These are phyloP conservation scores for Tardiomyces depauwii DNA, from an alignment of 1,139 yeast genomes.

Conservation along the genomic window DNA sequence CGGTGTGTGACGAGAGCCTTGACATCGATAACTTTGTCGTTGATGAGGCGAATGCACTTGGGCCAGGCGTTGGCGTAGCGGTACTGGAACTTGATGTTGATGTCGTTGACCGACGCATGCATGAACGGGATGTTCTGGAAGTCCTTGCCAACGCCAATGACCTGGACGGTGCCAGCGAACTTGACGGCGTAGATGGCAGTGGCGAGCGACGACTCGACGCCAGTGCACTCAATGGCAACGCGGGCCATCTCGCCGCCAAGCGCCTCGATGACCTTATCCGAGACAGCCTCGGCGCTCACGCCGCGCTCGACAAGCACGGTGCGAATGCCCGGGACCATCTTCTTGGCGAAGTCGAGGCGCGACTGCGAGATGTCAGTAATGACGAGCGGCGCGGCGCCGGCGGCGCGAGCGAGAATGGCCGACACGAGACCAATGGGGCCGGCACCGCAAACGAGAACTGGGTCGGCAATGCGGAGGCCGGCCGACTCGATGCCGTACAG, in stretches of 20 bases:
- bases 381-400: constrained; percentile 65
- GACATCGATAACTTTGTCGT: constrained; percentile 47
- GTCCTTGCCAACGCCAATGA: constrained; percentile 61
- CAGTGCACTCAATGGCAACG: constrained; percentile 56
- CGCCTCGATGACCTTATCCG: constrained; percentile 27
- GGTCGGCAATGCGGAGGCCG: constrained; percentile 58
- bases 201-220: constrained; percentile 52
- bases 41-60: constrained; percentile 53
- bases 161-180: constrained; percentile 52
- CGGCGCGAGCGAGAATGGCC: constrained; percentile 69
- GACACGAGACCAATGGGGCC: constrained; percentile 85
- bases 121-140: constrained; percentile 58
- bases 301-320: constrained; percentile 40
- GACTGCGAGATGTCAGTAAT: constrained; percentile 53
- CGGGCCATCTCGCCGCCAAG: constrained; percentile 41
- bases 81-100: constrained; percentile 63
- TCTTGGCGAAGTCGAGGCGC: constrained; percentile 48
- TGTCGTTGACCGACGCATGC: constrained; percentile 53
- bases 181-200: constrained; percentile 43
- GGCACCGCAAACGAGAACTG: constrained; percentile 76
- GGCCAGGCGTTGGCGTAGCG: constrained; percentile 71
- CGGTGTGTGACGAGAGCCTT: constrained; percentile 67
- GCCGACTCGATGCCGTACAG: constrained; percentile 72
- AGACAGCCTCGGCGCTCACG: constrained; percentile 21
- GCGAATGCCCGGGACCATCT: constrained; percentile 45